Conservation (phyloP, 2,329 filamentous ascomycete genomes). For the Anthostomella pinea region DNA sequence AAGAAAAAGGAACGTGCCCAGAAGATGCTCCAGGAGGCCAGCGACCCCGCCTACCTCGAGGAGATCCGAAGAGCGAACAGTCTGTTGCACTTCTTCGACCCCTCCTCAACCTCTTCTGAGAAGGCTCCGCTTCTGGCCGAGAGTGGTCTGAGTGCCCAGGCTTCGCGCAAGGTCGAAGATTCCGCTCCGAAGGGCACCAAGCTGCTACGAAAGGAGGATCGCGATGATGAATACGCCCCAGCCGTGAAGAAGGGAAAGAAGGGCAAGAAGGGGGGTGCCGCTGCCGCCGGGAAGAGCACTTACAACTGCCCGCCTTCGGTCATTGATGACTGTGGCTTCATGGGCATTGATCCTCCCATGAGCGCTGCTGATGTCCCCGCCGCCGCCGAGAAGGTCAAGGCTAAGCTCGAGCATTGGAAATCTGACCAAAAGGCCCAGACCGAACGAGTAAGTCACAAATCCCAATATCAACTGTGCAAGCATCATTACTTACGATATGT, state of each 20-base stretch:
- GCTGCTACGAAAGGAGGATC: conserved; percentile 81
- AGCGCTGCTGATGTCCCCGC: conserved; percentile 76
- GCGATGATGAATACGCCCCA: conserved; percentile 81
- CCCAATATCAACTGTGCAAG: neutral
- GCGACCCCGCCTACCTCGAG: conserved; percentile 83
- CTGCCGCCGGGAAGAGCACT: conserved; percentile 45
- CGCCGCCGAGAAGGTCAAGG: conserved; percentile 84
- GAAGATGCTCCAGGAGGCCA: conserved; percentile 75
- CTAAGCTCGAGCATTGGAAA: conserved; percentile 90
- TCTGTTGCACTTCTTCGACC: conserved; percentile 89
- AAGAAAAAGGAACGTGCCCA: conserved; percentile 74
- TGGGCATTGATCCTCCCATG: conserved; percentile 86
- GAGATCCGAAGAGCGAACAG: conserved; percentile 88
- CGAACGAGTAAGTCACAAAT: conserved; percentile 65
- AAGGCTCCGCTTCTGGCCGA: conserved; percentile 63
- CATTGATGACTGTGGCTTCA: conserved; percentile 82
- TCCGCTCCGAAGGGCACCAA: conserved; percentile 81
- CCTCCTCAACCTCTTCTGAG: conserved; percentile 61
- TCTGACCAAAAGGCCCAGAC: conserved; percentile 86
- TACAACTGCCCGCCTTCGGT: conserved; percentile 90
- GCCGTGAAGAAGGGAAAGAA: conserved; percentile 86
- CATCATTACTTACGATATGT: conserved; percentile 28
- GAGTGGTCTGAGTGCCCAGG: conserved; percentile 73
- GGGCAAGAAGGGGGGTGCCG: conserved; percentile 67
- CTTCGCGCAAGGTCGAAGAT: conserved; percentile 80